A percentile compares a stretch with the other conserved stretches of the same genome.
Evolutionary conservation across 202 grass and related monocot genomes (phyloP).

Genomic region (Bolboschoenoplectus hybrid): DNA sequence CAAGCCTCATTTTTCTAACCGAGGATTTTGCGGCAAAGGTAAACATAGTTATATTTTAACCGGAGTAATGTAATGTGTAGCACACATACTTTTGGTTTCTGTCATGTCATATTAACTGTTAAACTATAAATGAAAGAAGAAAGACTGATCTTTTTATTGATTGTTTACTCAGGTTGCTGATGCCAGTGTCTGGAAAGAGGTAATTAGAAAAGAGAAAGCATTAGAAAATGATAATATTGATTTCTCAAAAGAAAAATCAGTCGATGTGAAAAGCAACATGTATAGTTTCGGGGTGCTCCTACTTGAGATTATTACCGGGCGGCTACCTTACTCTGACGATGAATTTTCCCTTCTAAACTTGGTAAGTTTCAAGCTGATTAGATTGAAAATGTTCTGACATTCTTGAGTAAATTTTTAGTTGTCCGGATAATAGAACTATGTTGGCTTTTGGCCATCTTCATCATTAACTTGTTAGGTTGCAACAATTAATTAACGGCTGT

Average conservation of each 20-base stretch:
- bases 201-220: conserved; percentile 60
- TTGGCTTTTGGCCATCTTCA: not conserved
- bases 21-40: conserved; percentile 97
- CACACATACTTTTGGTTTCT: conserved; percentile 7
- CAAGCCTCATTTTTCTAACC: conserved; percentile 72
- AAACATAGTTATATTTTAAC: conserved; percentile 13
- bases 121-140: conserved; percentile 12
- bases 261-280: conserved; percentile 72
- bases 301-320: conserved; percentile 88
- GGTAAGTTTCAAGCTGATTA: conserved; percentile 49
- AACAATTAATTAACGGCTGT: not conserved
- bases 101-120: conserved; percentile 12
- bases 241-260: conserved; percentile 44
- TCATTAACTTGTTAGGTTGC: not conserved
- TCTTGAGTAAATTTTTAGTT: not conserved
- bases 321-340: conserved; percentile 58
- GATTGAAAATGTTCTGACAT: not conserved
- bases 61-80: not conserved
- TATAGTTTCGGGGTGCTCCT: conserved; percentile 84
- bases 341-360: conserved; percentile 60
- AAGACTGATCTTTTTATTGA: conserved; percentile 30
- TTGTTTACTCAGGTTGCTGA: conserved; percentile 64
- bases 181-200: conserved; percentile 76
- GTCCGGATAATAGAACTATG: not conserved
- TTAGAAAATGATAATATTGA: conserved; percentile 54